These are phyloP conservation scores for Discostella stelligeroides DNA, from an alignment of 108 stramenopile genomes.

Conservation along the genomic window DNA sequence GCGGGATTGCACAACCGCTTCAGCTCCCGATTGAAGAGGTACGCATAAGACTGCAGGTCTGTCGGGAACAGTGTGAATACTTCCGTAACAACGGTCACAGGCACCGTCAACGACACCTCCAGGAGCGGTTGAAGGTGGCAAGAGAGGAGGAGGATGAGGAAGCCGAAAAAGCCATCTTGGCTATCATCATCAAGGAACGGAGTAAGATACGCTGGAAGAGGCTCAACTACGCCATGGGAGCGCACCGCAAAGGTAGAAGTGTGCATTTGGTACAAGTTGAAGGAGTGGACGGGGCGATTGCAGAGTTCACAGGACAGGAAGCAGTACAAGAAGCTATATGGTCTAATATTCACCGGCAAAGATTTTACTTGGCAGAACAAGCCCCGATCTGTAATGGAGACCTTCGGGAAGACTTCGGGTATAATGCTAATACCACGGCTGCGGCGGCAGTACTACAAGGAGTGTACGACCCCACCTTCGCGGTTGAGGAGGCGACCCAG, in stretches of 20 bases:
- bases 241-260: background rate
- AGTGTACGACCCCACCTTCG: background rate
- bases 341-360: constrained; percentile 2
- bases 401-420: constrained; percentile 2
- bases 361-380: constrained; percentile 8
- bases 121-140: background rate
- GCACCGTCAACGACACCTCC: background rate
- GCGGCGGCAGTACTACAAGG: background rate
- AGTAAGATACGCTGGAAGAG: constrained; percentile 4
- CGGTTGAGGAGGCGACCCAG: background rate
- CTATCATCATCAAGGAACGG: constrained; percentile 9
- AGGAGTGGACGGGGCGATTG: background rate
- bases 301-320: background rate
- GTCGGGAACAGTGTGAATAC: constrained; percentile 9
- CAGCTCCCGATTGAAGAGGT: background rate
- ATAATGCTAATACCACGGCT: background rate
- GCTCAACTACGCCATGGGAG: constrained; percentile 10
- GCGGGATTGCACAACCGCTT: constrained; percentile 8
- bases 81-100: background rate
- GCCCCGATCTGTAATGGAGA: no score
- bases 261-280: background rate
- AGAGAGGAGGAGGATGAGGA: background rate
- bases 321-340: background rate
- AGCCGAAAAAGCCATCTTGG: constrained; percentile 8
- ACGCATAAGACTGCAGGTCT: background rate